Base-by-base conservation (phyloP, 2,329 filamentous ascomycete species). In the Geosmithia putterillii region DNA sequence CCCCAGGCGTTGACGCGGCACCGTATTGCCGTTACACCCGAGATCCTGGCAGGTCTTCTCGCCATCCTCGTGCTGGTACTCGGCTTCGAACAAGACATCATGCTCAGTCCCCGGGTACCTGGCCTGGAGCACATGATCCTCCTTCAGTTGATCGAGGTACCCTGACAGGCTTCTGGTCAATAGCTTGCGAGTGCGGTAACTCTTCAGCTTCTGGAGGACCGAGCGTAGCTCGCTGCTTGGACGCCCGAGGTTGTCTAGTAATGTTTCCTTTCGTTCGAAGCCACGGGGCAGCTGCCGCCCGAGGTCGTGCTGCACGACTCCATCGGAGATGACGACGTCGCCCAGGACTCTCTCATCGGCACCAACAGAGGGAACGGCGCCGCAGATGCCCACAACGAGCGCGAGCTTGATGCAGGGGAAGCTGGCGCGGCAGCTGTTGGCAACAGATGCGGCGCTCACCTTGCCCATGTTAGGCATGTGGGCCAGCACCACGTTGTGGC, bases 331-430 rank as follows among this genome's bases (percentile, higher is more conserved):
- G 9, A 57, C 42, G 0, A 59, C 52, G 25, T 59, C 55, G 15
- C 57, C 54, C 0, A 58, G 47, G 4, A 53, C 21, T 3, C 48
- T 46, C 36, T 55, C 48, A 7, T 41, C 38, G 17, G 7, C 38
- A 8, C 12, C n/a, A 6, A 18, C 14, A 36, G 18, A 38, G 3
- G 54, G 54, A 2, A 53, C 49, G 3, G 44, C 51, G 1, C 55
- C 54, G 43, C 60, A 65, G 3, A 65, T 52, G 3, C 63, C 63
- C 7, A 62, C 60, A 1, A 65, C 28, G 1, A 66, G 36, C 3
- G 49, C 57, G 0, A 63, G 47, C 20, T 50, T 51, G 15, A 66
- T 46, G 5, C 22, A 23, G 3, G 38, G 20, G 39, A 36, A 46
- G 15, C 45, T 46, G 3, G 25, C 36, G 12, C 45, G 37, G 15